Evolutionary conservation across 2,329 filamentous ascomycete genomes (phyloP).

Genomic region (Fusarium anthophilum): DNA sequence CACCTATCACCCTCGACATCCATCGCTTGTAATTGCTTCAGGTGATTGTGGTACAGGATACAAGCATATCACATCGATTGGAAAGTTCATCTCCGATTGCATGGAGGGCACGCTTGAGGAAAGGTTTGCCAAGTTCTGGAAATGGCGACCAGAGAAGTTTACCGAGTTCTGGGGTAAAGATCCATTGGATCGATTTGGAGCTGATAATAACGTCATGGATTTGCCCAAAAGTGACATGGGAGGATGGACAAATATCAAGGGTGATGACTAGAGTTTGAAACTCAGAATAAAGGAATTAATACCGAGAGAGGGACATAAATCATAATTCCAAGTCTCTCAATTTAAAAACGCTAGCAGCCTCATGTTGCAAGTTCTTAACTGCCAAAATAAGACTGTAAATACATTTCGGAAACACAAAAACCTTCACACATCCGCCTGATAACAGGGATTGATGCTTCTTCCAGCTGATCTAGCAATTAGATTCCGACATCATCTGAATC

Average conservation of each 20-base stretch:
- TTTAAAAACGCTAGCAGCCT: too few species aligned
- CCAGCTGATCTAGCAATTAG: fast-evolving
- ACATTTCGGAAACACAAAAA: too few species aligned
- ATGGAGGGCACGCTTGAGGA: constrained; percentile 11
- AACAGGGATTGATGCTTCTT: neutral
- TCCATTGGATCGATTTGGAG: constrained; percentile 25
- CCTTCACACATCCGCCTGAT: too few species aligned
- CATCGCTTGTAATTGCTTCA: constrained; percentile 20
- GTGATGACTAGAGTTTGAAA: too few species aligned
- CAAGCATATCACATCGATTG: constrained; percentile 29
- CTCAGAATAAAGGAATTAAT: too few species aligned
- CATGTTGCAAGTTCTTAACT: too few species aligned
- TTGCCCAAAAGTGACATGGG: neutral
- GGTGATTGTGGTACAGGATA: constrained; percentile 25
- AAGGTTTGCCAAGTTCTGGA: constrained; percentile 20
- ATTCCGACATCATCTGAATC: neutral
- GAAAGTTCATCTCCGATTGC: constrained; percentile 14
- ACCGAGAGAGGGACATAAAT: too few species aligned
- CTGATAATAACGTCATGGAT: constrained; percentile 8
- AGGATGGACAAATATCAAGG: constrained; percentile 5
- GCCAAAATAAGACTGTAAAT: too few species aligned
- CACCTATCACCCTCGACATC: constrained; percentile 24
- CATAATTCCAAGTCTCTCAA: too few species aligned
- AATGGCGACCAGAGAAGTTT: constrained; percentile 22
- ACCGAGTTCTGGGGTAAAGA: constrained; percentile 17